Conservation (phyloP, 169 alveolate species). For the Miamiensis avidus region DNA sequence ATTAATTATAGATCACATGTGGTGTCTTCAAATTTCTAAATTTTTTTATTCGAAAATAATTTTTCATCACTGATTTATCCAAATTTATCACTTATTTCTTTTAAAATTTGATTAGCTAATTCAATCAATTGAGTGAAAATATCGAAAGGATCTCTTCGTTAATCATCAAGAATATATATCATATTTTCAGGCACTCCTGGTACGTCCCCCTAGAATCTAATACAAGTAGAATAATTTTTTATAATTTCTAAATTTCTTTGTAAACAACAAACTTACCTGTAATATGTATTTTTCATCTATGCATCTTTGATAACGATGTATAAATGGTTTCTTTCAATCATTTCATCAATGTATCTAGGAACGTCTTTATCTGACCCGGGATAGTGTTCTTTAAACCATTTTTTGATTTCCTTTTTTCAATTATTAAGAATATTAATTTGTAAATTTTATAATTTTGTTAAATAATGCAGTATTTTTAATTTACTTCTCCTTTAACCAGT, state of each 20-base stretch:
- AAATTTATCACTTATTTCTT: constrained; percentile 3
- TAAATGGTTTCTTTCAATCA: background rate
- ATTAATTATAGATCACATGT: constrained; percentile 28
- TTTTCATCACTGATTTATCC: constrained; percentile 14
- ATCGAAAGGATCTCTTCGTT: background rate
- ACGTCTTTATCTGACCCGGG: background rate
- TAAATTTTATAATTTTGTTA: too few relatives aligned
- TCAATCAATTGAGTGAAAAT: constrained; percentile 16
- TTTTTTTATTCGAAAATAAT: constrained; percentile 24
- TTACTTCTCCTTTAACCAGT: background rate
- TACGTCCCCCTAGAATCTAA: background rate
- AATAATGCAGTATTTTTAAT: too few relatives aligned
- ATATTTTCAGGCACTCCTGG: background rate
- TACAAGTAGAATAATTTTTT: too few relatives aligned
- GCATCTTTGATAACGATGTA: background rate
- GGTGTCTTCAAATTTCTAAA: constrained; percentile 1
- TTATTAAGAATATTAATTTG: background rate
- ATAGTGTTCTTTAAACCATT: background rate
- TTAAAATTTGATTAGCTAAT: constrained; percentile 18
- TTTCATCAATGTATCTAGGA: background rate
- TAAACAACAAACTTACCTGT: background rate
- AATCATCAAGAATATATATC: background rate
- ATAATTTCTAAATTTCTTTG: too few relatives aligned
- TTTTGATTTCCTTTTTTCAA: background rate
- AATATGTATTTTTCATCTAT: too few relatives aligned